A percentile compares a stretch with the other conserved stretches of the same genome.
Conservation (phyloP, 495 filamentous ascomycete genomes). For the Niebla homalea region DNA sequence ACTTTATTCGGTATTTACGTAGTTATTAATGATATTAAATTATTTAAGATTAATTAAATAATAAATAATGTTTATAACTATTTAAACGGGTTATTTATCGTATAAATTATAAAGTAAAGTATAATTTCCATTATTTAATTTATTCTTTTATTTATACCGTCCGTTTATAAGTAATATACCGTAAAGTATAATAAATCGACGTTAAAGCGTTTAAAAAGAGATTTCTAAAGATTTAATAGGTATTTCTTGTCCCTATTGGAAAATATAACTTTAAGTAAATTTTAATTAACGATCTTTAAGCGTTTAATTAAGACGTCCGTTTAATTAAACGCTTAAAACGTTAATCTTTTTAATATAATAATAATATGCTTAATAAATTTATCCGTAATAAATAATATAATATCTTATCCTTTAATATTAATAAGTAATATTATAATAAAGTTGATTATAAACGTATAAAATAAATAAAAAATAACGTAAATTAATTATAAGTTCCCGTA, state of each 20-base stretch:
- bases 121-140: background rate
- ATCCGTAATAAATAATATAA: background rate
- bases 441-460: too few species aligned
- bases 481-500: background rate
- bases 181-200: background rate
- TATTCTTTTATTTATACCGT: background rate
- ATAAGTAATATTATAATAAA: too few species aligned
- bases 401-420: conserved; percentile 1
- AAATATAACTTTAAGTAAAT: conserved; percentile 1
- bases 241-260: background rate
- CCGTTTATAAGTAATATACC: background rate
- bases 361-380: background rate
- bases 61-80: background rate
- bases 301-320: too few species aligned
- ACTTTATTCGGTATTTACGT: too few species aligned
- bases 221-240: background rate
- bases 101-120: conserved; percentile 1
- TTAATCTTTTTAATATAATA: background rate
- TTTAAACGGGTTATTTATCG: background rate
- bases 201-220: background rate
- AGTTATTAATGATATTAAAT: too few species aligned
- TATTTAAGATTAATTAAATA: background rate
- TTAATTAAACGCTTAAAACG: background rate
- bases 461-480: too few species aligned
- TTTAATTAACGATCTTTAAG: too few species aligned